phyloP scores from a whole-genome alignment of 345 rosid species.

The Camelina laxa region DNA sequence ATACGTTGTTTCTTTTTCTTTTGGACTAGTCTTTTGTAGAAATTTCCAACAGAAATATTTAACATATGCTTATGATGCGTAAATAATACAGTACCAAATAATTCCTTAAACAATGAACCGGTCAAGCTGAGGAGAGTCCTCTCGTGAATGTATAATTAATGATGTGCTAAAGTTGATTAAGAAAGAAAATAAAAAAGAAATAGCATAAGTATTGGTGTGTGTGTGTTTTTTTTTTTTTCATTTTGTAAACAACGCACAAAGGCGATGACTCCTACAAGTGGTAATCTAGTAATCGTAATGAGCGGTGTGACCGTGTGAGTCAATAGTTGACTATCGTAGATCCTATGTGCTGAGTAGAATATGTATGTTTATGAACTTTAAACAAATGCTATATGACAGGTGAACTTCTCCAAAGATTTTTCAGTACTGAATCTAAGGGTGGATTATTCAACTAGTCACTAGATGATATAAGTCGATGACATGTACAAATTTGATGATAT shows the following conservation, averaged over 20 bases:
- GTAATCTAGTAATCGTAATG: neutral
- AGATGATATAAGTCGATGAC: neutral
- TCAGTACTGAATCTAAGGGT: too few species aligned
- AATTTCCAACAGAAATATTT: slow-evolving; percentile 3
- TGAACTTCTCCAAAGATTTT: too few species aligned
- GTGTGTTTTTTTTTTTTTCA: neutral
- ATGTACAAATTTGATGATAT: neutral
- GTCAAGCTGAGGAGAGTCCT: neutral
- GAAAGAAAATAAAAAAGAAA: too few species aligned
- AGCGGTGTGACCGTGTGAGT: neutral
- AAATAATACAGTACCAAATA: neutral
- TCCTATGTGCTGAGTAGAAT: neutral
- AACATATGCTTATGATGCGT: neutral
- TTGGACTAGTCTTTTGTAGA: slow-evolving; percentile 12
- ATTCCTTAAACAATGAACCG: neutral
- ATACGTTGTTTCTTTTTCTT: neutral
- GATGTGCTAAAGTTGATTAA: slow-evolving; percentile 10
- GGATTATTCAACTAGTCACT: neutral
- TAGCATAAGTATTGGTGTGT: neutral
- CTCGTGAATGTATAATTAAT: slow-evolving; percentile 7
- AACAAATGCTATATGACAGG: neutral
- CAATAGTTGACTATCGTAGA: slow-evolving; percentile 18
- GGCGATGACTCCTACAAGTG: neutral
- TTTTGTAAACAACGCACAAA: slow-evolving; percentile 6
- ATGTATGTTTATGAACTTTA: neutral